Percentiles rank a stretch among this genome's conserved stretches.
phyloP scores from a whole-genome alignment of 1,284 basidiomycete genomes.

The Ustilago shanxiensis region DNA sequence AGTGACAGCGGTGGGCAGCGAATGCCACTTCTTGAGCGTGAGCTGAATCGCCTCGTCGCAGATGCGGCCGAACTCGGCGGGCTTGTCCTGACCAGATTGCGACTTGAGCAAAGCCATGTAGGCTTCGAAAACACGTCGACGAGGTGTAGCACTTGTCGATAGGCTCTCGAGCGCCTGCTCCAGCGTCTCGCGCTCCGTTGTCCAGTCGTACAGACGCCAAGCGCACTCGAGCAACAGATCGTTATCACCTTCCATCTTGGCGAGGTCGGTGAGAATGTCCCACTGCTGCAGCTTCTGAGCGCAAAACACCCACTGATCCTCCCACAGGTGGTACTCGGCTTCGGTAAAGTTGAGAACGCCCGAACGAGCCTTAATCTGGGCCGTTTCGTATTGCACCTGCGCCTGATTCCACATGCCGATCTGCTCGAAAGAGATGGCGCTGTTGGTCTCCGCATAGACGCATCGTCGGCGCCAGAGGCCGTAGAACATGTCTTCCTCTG shows the following conservation, averaged over 20 bases:
- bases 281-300: conserved; percentile 97
- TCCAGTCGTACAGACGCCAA: conserved; percentile 95
- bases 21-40: conserved; percentile 94
- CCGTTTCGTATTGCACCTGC: conserved; percentile 87
- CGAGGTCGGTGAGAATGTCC: conserved; percentile 85
- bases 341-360: conserved; percentile 92
- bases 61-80: conserved; percentile 73
- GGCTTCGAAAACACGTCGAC: conserved; percentile 93
- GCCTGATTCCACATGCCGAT: conserved; percentile 98
- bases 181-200: conserved; percentile 79
- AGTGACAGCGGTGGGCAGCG: conserved; percentile 86
- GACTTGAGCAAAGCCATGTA: conserved; percentile 84
- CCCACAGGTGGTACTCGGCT: conserved; percentile 97
- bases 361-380: conserved; percentile 86
- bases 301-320: conserved; percentile 98
- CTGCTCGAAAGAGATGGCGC: conserved; percentile 93
- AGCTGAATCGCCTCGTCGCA: conserved; percentile 98
- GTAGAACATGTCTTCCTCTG: conserved; percentile 97
- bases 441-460: conserved; percentile 89
- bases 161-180: conserved; percentile 87
- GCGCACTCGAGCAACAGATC: conserved; percentile 94
- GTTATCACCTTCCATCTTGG: conserved; percentile 88
- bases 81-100: conserved; percentile 69
- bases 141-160: conserved; percentile 88
- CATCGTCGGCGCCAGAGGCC: conserved; percentile 93